These are phyloP conservation scores for Patellifolia procumbens DNA, from an alignment of 179 eudicot genomes.

Conservation along the genomic window DNA sequence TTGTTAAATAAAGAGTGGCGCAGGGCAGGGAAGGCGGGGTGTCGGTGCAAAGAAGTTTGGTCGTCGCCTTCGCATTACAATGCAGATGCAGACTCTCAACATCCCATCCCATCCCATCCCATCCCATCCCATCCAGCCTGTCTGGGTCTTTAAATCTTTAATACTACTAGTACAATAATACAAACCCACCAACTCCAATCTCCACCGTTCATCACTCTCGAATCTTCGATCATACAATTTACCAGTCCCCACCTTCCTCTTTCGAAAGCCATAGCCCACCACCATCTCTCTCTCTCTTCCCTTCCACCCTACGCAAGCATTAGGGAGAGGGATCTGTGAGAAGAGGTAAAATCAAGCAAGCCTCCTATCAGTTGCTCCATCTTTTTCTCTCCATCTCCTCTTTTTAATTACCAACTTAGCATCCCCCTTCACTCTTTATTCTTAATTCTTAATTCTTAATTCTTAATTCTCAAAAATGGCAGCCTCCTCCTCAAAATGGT, in stretches of 20 bases:
- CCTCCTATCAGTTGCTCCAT: neutral
- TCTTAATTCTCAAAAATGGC: neutral
- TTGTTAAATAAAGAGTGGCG: too few relatives aligned
- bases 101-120: too few relatives aligned
- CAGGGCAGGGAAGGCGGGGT: neutral
- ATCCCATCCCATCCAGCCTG: conserved; percentile 50
- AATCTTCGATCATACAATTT: neutral
- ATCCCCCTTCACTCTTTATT: neutral
- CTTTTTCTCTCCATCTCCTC: conserved; percentile 12
- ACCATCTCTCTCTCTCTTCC: conserved; percentile 2
- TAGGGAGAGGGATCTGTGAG: too few relatives aligned
- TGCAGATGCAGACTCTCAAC: neutral
- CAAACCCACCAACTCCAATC: conserved; percentile 19
- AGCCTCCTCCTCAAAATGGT: neutral
- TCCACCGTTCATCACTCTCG: conserved; percentile 32
- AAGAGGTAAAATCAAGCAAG: neutral
- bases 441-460: neutral
- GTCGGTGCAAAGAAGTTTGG: conserved; percentile 30
- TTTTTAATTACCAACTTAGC: neutral
- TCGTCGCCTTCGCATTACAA: conserved; percentile 12
- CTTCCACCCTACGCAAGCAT: conserved; percentile 19
- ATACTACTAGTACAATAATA: neutral
- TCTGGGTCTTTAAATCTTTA: neutral
- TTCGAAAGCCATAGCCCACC: conserved; percentile 14
- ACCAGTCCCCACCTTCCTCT: neutral